Evolutionary conservation across 2,329 filamentous ascomycete species (phyloP).

Genomic region (Ophiostoma montium): DNA sequence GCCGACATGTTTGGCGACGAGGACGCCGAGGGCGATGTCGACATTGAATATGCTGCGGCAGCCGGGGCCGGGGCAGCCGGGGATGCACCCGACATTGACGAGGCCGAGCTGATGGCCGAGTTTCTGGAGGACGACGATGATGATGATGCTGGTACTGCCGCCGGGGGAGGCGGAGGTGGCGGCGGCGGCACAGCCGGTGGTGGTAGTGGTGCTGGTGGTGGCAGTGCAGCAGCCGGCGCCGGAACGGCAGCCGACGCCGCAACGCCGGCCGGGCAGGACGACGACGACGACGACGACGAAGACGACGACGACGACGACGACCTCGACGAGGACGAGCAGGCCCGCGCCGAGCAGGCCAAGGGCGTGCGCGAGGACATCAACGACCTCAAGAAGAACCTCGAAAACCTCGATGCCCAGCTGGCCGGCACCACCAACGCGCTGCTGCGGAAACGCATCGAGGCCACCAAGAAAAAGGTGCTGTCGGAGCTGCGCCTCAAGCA

Average conservation of each 20-base stretch:
- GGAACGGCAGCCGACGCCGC: constrained; percentile 26
- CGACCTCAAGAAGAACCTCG: constrained; percentile 37
- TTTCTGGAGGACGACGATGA: constrained; percentile 36
- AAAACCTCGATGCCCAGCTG: constrained; percentile 29
- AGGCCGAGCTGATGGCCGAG: constrained; percentile 23
- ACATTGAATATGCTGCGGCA: constrained; percentile 32
- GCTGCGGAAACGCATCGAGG: constrained; percentile 34
- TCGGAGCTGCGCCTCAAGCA: constrained; percentile 26
- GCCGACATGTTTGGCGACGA: constrained; percentile 39
- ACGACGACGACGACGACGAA: constrained; percentile 34
- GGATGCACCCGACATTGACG: constrained; percentile 17
- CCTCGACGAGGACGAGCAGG: constrained; percentile 38
- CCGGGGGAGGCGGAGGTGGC: constrained; percentile 28
- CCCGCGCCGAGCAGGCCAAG: constrained; percentile 34
- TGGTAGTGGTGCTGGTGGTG: background rate
- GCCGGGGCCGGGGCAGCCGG: constrained; percentile 16
- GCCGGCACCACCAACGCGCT: constrained; percentile 31
- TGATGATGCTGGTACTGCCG: constrained; percentile 23
- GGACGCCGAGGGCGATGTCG: constrained; percentile 37
- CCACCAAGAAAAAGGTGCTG: constrained; percentile 31
- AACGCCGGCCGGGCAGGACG: constrained; percentile 28
- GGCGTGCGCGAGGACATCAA: constrained; percentile 38
- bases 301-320: constrained; percentile 40
- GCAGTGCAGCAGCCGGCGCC: constrained; percentile 17
- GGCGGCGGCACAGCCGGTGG: constrained; percentile 18